Evolutionary conservation across 2,329 filamentous ascomycete genomes (phyloP), one percentile per base, ranked within the genome.

Genomic region (Cladosporium austrohemisphaericum): DNA sequence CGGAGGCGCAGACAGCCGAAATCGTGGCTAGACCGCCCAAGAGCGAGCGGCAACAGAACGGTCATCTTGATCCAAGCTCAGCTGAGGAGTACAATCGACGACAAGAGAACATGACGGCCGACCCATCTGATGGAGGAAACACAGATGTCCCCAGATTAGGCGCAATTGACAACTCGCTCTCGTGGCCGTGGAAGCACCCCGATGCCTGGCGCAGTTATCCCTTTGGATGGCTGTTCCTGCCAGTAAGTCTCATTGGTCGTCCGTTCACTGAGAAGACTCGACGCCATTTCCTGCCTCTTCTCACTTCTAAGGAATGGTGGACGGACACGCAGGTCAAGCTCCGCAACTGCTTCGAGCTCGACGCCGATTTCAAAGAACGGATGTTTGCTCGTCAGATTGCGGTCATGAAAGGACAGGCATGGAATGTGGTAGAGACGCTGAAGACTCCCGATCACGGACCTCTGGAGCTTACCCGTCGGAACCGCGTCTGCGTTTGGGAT

Each of bases 361-460:
- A 98, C 67, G 83, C 85, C 2, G 93, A 98, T 69, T 98, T 98
- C 68, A 89, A 97, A 66, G 93, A 98, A 71, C 86, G 88, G 69
- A 98, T 98, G 93, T 98, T 95, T 71, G 89, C 89, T n/a, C 84
- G 88, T 57, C 93, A 98, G 65, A 94, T 98, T 54, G 92, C 93
- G 1, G 93, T 98, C 52, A 95, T 98, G 89, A 98, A 98, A 70
- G 93, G 93, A 9, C 93, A 98, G 66, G 93, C 93, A 1, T 98
- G 93, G 90, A 98, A 98, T 65, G 93, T 98, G 0, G 93, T 98
- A 4, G 93, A 98, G 72, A 96, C 93, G 0, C 77, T 98, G 53
- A 98, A 98, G 68, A 87, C 87, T 14, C 76, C 82, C 1, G 93
- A 97, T 63, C 92, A 97, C 64, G 93, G 93, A 0, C 93, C 93